Conservation (phyloP, 805 yeast genomes). For the Clavispora carvajalis region DNA sequence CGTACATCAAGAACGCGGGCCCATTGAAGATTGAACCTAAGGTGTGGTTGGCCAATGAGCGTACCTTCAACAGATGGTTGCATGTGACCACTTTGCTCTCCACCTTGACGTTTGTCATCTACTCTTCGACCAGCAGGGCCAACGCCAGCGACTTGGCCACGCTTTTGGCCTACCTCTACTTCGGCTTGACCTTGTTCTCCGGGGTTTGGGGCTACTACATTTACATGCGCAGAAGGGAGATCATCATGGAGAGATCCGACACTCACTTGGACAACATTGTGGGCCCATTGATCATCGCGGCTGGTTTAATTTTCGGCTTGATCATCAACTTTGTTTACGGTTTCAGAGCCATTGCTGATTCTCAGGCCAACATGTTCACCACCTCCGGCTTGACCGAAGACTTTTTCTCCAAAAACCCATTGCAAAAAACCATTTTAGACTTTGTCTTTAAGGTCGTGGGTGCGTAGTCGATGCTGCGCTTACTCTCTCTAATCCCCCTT, state of each 20-base stretch:
- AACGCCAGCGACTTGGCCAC: slow-evolving; percentile 62
- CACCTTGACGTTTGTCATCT: slow-evolving; percentile 78
- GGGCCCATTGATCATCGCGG: slow-evolving; percentile 80
- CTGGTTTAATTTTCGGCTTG: slow-evolving; percentile 62
- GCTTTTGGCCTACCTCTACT: slow-evolving; percentile 70
- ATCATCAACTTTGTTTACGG: slow-evolving; percentile 70
- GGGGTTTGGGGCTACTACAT: slow-evolving; percentile 87
- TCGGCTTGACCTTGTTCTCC: slow-evolving; percentile 73
- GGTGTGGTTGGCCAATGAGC: slow-evolving; percentile 97
- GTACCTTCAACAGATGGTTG: slow-evolving; percentile 95
- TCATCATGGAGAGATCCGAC: slow-evolving; percentile 78
- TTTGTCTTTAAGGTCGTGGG: slow-evolving; percentile 26
- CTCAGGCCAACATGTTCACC: slow-evolving; percentile 10
- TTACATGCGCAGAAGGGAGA: slow-evolving; percentile 62
- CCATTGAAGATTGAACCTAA: slow-evolving; percentile 94
- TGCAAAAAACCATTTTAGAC: slow-evolving; percentile 32
- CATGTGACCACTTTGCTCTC: slow-evolving; percentile 82
- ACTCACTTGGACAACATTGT: slow-evolving; percentile 82
- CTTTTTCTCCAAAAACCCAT: slow-evolving; percentile 27
- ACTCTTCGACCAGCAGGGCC: slow-evolving; percentile 67
- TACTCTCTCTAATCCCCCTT: too few relatives aligned
- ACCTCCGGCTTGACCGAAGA: slow-evolving; percentile 21
- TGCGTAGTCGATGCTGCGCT: too few relatives aligned
- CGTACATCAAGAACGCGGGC: slow-evolving; percentile 79
- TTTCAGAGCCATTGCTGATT: slow-evolving; percentile 24